Evolutionary conservation across 495 filamentous ascomycete genomes (phyloP), one percentile per base, ranked within the genome.

Genomic region (Aspergillus olivimuriae): DNA sequence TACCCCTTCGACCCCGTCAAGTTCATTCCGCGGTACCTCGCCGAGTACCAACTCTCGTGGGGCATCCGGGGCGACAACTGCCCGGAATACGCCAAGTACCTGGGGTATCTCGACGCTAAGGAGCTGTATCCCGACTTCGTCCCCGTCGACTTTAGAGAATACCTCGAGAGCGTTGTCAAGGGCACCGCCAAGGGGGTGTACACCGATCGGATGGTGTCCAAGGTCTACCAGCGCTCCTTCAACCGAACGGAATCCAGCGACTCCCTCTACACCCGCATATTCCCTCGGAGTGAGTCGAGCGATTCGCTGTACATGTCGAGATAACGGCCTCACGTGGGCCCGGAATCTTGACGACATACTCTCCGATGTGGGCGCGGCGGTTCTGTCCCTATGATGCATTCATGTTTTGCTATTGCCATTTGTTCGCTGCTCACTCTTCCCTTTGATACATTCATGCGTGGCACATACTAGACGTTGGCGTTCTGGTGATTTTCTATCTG

Each of bases 61-160:
- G 69, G 66, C 23, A 56, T 81, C 21, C 69, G 77, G 12, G 71
- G 69, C 17, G 78, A 82, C 41, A 80, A 81, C 52, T 73, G 64
- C 36, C 73, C 72, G 0, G 75, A 77, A 41, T 69, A 69, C 44
- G 78, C 77, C 21, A 69, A 68, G 44, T 80, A 81, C 51, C 62
- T 83, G 7, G 78, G 79, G 6, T 82, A 80, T 52, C 38, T 80
- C 33, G 63, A 70, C 41, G 66, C 69, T 16, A 70, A 72, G 47
- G 75, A 80, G 36, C 51, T 81, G 35, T 81, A 80, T 53, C 78
- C 76, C 14, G 75, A 74, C 15, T 68, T 76, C 40, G 37, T 53
- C 12, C 60, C 65, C 4, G 69, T 55, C 22, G 58, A 65, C 16
- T 67, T 75, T 55, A 55, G 57, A 44, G 62, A 67, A 36, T 73